phyloP scores from a whole-genome alignment of 2,329 filamentous ascomycete genomes.

The Cordyceps farinosa region DNA sequence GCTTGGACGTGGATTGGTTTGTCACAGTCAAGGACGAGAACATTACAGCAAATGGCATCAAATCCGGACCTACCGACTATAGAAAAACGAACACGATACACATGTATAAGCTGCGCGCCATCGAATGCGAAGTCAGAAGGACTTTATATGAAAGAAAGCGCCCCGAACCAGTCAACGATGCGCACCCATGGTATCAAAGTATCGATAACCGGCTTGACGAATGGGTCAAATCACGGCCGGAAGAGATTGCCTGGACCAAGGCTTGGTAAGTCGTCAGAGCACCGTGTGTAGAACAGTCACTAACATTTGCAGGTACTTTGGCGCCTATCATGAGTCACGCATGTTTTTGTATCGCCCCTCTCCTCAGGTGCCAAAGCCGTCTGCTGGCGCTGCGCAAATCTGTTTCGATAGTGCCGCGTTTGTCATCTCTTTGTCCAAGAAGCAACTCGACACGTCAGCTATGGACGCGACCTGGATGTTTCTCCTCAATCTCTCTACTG shows the following conservation, averaged over 20 bases:
- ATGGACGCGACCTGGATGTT: slow-evolving; percentile 95
- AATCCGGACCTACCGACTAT: slow-evolving; percentile 66
- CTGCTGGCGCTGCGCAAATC: slow-evolving; percentile 68
- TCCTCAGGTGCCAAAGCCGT: slow-evolving; percentile 85
- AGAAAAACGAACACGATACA: slow-evolving; percentile 90
- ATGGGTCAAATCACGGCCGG: slow-evolving; percentile 74
- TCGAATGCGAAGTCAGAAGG: slow-evolving; percentile 84
- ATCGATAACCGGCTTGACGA: slow-evolving; percentile 76
- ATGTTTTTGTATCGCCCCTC: slow-evolving; percentile 86
- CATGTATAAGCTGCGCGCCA: slow-evolving; percentile 84
- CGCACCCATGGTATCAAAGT: slow-evolving; percentile 79
- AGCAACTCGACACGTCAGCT: slow-evolving; percentile 71
- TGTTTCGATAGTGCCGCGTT: slow-evolving; percentile 81
- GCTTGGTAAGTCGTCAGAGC: slow-evolving; percentile 62
- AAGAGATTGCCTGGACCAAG: slow-evolving; percentile 67
- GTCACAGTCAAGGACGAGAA: slow-evolving; percentile 75
- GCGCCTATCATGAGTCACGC: slow-evolving; percentile 80
- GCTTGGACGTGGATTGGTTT: slow-evolving; percentile 84
- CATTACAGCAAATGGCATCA: slow-evolving; percentile 74
- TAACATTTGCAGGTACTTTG: slow-evolving; percentile 51
- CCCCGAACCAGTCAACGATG: slow-evolving; percentile 69
- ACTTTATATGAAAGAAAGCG: slow-evolving; percentile 83
- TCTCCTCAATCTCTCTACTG: slow-evolving; percentile 83
- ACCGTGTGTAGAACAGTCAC: background rate
- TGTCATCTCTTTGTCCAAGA: slow-evolving; percentile 76